phyloP scores from a whole-genome alignment of 495 filamentous ascomycete genomes.

The Penicillium egyptiacum region DNA sequence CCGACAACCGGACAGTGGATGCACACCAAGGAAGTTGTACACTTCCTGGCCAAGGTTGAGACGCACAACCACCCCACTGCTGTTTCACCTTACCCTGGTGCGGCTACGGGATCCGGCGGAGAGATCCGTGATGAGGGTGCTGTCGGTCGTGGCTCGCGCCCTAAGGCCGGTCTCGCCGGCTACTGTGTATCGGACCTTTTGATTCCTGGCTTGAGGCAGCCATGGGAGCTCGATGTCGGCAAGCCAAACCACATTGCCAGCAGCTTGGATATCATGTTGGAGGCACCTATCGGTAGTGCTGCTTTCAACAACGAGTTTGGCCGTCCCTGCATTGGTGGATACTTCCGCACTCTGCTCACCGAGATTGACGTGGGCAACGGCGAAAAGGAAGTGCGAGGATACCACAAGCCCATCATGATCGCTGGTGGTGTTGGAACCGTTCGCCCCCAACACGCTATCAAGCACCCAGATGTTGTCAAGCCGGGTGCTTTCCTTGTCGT shows the following conservation, averaged over 20 bases:
- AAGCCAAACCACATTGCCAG: constrained; percentile 90
- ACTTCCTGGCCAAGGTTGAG: constrained; percentile 93
- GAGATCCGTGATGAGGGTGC: constrained; percentile 95
- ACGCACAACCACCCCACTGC: constrained; percentile 98
- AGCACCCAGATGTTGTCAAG: constrained; percentile 71
- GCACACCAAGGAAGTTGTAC: constrained; percentile 80
- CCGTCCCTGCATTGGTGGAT: constrained; percentile 83
- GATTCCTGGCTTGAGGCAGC: constrained; percentile 75
- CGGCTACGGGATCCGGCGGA: constrained; percentile 92
- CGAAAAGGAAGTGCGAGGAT: constrained; percentile 75
- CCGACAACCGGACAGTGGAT: constrained; percentile 83
- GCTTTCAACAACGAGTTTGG: constrained; percentile 98
- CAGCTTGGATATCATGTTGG: constrained; percentile 93
- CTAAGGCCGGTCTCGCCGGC: constrained; percentile 88
- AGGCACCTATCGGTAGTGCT: constrained; percentile 91
- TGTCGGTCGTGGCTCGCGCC: constrained; percentile 86
- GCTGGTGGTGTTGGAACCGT: constrained; percentile 96
- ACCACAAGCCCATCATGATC: constrained; percentile 99
- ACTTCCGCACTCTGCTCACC: constrained; percentile 83
- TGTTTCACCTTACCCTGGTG: constrained; percentile 79
- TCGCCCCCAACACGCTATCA: constrained; percentile 87
- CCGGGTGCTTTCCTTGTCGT: constrained; percentile 86
- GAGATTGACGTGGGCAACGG: constrained; percentile 60
- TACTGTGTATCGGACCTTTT: constrained; percentile 92
- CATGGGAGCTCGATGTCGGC: constrained; percentile 90